Base-by-base conservation (phyloP, 2,329 filamentous ascomycete species). In the Scorias spongiosa region DNA sequence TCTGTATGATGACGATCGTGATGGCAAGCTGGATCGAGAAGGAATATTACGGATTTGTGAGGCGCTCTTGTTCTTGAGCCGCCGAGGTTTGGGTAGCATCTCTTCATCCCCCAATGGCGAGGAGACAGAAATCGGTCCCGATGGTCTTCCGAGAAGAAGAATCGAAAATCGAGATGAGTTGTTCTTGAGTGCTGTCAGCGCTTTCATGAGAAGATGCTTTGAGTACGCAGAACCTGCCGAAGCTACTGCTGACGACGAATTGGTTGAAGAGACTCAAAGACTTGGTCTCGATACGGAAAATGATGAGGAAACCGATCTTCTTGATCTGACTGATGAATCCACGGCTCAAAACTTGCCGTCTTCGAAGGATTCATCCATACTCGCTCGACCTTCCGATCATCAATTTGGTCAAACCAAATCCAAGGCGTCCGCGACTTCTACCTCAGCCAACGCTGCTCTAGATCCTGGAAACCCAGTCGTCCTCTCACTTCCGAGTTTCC, bases 401-500 rank as follows among this genome's bases (percentile, higher is more conserved):
- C 40, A 58, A 45, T 54, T 65, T 54, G 44, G 60, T 46, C 47
- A 62, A 63, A 51, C 50, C 15, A 26, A 26, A 26, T n/a, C 29
- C 12, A 5, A 29, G 26, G 42, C 42, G n/a, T 49, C 48, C 29
- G 75, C 80, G 7, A 75, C 79, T 55, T 78, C 81, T 1, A 80
- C 86, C 58, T 76, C 82, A 15, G 87, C 87, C 40, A 98, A 98
- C 58, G 78, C 81, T 8, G 91, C 91, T 1, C 74, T 98, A 3
- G 88, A 98, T 59, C 91, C 91, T 2, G 81, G 86, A 20, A 89
- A 93, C 50, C 91, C 91, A 6, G 74, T 98, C 1, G 84, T 95
- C 60, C 95, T 98, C 57, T 96, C 91, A 1, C 74, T 98, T 1
- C 91, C 91, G 1, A 98, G 91, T 1, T 98, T 98, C 73, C 82